Conservation (phyloP, 2,329 filamentous ascomycete species). For the Cadophora sp. region DNA sequence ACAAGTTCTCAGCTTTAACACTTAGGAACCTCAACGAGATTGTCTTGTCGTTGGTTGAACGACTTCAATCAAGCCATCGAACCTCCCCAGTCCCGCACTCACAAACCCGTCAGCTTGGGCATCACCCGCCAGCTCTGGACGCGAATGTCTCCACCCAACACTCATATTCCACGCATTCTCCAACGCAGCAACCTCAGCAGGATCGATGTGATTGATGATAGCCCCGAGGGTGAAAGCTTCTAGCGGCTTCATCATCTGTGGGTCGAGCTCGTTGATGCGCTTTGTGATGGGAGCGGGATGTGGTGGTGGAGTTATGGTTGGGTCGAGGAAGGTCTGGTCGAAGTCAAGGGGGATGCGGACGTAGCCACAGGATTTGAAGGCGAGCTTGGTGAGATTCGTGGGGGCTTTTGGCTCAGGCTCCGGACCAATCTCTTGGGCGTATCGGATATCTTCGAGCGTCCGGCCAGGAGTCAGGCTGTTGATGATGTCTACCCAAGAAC, state of each 20-base stretch:
- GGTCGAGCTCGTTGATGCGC: slow-evolving; percentile 37
- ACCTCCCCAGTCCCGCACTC: slow-evolving; percentile 39
- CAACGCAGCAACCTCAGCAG: slow-evolving; percentile 34
- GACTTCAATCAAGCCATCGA: slow-evolving; percentile 39
- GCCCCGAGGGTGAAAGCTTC: slow-evolving; percentile 35
- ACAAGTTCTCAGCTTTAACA: too few species aligned
- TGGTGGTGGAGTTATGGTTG: slow-evolving; percentile 17
- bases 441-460: slow-evolving; percentile 50
- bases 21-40: too few species aligned
- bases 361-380: slow-evolving; percentile 44
- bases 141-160: slow-evolving; percentile 33
- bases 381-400: slow-evolving; percentile 34
- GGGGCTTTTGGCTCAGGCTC: slow-evolving; percentile 34
- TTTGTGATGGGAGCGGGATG: slow-evolving; percentile 32
- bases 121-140: slow-evolving; percentile 28
- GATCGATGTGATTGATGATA: slow-evolving; percentile 39
- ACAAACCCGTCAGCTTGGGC: slow-evolving; percentile 37
- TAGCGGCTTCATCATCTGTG: slow-evolving; percentile 42
- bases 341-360: slow-evolving; percentile 41
- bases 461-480: slow-evolving; percentile 56
- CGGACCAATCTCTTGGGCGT: slow-evolving; percentile 44
- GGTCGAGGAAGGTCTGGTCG: slow-evolving; percentile 38
- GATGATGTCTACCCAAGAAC: slow-evolving; percentile 58
- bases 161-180: slow-evolving; percentile 40
- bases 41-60: background rate